phyloP scores from a whole-genome alignment of 2,329 filamentous ascomycete genomes.

The Curvularia spicifera region DNA sequence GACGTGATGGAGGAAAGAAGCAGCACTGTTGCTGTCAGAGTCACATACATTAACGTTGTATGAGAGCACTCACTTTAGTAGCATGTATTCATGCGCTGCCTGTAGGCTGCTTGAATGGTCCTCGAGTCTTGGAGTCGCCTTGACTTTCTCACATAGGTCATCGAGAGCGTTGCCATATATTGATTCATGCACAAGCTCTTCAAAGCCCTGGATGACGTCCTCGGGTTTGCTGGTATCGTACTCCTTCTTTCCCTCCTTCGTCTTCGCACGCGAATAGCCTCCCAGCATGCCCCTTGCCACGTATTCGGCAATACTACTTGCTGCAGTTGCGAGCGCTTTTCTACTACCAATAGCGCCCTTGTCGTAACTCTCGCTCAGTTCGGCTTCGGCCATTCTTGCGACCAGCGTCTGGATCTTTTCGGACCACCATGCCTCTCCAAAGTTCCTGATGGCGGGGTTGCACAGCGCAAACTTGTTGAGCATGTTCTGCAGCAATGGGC shows the following conservation, averaged over 20 bases:
- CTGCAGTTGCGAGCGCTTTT: slow-evolving; percentile 75
- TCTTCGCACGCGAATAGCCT: slow-evolving; percentile 57
- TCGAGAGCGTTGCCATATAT: slow-evolving; percentile 74
- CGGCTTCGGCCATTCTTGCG: slow-evolving; percentile 64
- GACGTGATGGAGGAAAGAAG: slow-evolving; percentile 75
- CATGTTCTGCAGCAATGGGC: slow-evolving; percentile 72
- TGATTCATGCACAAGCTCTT: slow-evolving; percentile 68
- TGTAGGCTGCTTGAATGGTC: slow-evolving; percentile 67
- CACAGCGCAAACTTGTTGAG: slow-evolving; percentile 69
- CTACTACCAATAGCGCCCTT: slow-evolving; percentile 76
- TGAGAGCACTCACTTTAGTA: slow-evolving; percentile 67
- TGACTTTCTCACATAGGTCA: slow-evolving; percentile 66
- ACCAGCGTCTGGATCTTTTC: slow-evolving; percentile 51
- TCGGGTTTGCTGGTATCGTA: slow-evolving; percentile 67
- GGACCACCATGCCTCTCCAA: slow-evolving; percentile 57
- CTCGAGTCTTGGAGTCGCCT: slow-evolving; percentile 67
- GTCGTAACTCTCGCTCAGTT: slow-evolving; percentile 82
- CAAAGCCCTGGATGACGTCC: slow-evolving; percentile 69
- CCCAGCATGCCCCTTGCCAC: slow-evolving; percentile 70
- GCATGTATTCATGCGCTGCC: slow-evolving; percentile 70
- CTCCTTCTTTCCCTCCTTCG: slow-evolving; percentile 42
- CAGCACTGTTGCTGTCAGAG: slow-evolving; percentile 59
- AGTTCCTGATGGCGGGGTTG: slow-evolving; percentile 69
- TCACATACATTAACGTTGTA: background rate
- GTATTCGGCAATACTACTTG: slow-evolving; percentile 73